phyloP scores from a whole-genome alignment of 139 green algal species.

The Chlamydomonas sp. region DNA sequence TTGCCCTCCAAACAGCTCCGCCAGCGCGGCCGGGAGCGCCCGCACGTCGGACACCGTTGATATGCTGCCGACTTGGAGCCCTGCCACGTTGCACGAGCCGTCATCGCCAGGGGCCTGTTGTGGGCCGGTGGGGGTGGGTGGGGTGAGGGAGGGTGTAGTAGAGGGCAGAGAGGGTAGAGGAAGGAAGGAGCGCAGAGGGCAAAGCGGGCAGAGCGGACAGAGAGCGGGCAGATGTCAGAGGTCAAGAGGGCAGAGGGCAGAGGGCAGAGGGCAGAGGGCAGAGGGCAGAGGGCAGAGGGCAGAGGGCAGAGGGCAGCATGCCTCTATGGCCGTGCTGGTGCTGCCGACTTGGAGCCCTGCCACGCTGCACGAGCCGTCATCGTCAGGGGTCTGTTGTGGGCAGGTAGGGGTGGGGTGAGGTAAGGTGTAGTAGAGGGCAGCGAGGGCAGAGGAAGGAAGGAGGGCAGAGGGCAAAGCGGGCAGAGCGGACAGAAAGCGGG shows the following conservation, averaged over 20 bases:
- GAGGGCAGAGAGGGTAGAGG: not conserved
- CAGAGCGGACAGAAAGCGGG: no score
- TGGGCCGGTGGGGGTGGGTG: no score
- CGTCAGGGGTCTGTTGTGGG: no score
- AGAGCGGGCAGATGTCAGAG: not conserved
- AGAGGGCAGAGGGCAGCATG: no score
- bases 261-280: not conserved
- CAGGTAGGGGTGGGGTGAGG: not conserved
- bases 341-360: not conserved
- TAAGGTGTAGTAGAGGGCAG: not conserved
- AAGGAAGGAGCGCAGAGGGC: not conserved
- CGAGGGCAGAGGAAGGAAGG: not conserved
- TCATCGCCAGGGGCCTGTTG: no score
- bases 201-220: not conserved
- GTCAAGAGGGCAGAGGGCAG: not conserved
- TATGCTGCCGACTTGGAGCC: not conserved
- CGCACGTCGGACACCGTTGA: constrained; percentile 12
- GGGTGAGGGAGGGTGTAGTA: not conserved
- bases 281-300: no score
- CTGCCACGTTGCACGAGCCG: not conserved
- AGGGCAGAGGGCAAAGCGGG: no score
- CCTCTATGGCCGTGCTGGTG: not conserved
- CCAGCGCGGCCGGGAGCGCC: constrained; percentile 7
- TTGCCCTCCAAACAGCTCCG: constrained; percentile 15
- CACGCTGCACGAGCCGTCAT: not conserved